These are phyloP conservation scores for Agaricus blazei DNA, from an alignment of 768 basidiomycete genomes.

Conservation along the genomic window DNA sequence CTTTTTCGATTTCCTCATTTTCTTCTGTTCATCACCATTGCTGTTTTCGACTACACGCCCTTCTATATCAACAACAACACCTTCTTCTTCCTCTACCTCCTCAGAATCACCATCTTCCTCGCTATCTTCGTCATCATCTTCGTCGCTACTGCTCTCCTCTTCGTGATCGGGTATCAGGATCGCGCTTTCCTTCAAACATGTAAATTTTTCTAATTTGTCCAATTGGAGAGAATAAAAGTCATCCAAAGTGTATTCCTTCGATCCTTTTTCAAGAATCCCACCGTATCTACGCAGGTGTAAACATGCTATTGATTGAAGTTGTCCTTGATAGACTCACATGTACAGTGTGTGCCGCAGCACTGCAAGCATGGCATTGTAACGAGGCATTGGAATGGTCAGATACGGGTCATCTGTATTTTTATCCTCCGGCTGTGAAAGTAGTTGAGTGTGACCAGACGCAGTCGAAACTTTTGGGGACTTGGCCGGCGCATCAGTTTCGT, in stretches of 20 bases:
- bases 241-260: constrained; percentile 83
- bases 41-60: constrained; percentile 21
- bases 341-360: constrained; percentile 81
- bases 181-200: constrained; percentile 66
- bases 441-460: background rate
- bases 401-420: constrained; percentile 61
- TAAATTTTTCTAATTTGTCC: constrained; percentile 78
- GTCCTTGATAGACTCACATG: constrained; percentile 46
- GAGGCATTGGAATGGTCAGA: constrained; percentile 56
- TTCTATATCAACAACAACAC: constrained; percentile 28
- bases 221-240: constrained; percentile 80
- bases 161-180: constrained; percentile 59
- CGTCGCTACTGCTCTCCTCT: constrained; percentile 57
- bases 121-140: constrained; percentile 55
- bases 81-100: constrained; percentile 42
- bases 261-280: constrained; percentile 80
- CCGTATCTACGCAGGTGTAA: constrained; percentile 54
- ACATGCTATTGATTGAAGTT: background rate
- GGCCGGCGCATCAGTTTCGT: constrained; percentile 15
- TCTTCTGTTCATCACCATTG: constrained; percentile 12
- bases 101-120: constrained; percentile 45
- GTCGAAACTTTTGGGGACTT: background rate
- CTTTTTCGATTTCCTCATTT: constrained; percentile 19
- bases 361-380: constrained; percentile 88
- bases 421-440: constrained; percentile 5